These are phyloP conservation scores for Starmera pachycereana DNA, from an alignment of 805 yeast genomes.

Conservation along the genomic window DNA sequence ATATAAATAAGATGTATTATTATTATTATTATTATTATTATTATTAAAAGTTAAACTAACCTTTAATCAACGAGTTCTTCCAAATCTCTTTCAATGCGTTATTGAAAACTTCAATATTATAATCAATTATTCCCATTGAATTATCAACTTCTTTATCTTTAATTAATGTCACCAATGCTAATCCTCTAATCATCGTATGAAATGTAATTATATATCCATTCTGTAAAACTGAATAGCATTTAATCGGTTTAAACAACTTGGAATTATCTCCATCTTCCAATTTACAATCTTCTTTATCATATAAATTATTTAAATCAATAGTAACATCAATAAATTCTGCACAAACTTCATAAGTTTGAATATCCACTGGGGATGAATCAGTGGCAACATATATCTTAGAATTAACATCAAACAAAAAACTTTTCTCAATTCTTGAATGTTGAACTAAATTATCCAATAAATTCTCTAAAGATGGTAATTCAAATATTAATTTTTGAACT, in stretches of 20 bases:
- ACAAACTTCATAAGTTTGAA: constrained; percentile 92
- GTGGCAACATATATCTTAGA: constrained; percentile 94
- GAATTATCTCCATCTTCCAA: constrained; percentile 4
- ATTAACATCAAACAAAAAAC: constrained; percentile 82
- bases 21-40: too few relatives aligned
- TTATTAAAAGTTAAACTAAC: background rate
- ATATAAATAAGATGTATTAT: too few relatives aligned
- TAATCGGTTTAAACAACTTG: constrained; percentile 27
- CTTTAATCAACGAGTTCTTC: constrained; percentile 21
- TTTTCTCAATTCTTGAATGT: constrained; percentile 86
- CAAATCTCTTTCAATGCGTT: constrained; percentile 61
- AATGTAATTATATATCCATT: constrained; percentile 80
- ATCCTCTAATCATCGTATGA: constrained; percentile 86
- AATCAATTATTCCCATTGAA: constrained; percentile 66
- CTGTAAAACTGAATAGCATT: constrained; percentile 65
- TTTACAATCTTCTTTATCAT: constrained; percentile 24
- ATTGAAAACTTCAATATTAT: constrained; percentile 75
- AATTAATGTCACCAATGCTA: constrained; percentile 82
- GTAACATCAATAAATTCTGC: constrained; percentile 95
- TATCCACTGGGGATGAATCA: constrained; percentile 91
- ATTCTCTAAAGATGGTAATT: constrained; percentile 79
- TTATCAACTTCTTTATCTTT: constrained; percentile 38
- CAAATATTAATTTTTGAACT: constrained; percentile 84
- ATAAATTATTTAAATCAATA: constrained; percentile 72
- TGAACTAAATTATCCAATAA: constrained; percentile 81